Evolutionary conservation across 495 filamentous ascomycete species (phyloP).

Genomic region (Neurospora tetraspora): DNA sequence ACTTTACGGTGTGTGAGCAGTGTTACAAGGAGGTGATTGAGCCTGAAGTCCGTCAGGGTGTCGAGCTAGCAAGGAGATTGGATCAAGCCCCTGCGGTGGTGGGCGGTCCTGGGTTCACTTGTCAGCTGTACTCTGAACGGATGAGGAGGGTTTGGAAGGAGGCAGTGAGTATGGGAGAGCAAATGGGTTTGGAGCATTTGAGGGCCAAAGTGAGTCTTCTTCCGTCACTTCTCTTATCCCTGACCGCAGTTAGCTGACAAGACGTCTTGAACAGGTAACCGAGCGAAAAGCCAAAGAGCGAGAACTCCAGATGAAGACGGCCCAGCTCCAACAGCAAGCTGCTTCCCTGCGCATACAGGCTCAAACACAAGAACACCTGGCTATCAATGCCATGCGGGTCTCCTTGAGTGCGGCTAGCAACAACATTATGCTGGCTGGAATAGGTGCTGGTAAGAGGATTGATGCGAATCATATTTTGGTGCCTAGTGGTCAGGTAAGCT

Average conservation of each 20-base stretch:
- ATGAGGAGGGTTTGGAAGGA: conserved; percentile 8
- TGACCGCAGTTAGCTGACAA: no score
- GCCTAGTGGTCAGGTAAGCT: conserved; percentile 3
- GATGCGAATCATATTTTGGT: neutral
- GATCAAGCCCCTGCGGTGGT: no score
- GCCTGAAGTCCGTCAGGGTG: no score
- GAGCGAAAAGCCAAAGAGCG: conserved; percentile 4
- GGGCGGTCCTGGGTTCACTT: no score
- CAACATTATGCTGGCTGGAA: conserved; percentile 5
- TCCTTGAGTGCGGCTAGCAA: neutral
- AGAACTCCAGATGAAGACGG: conserved; percentile 2
- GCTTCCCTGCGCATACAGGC: neutral
- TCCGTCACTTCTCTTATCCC: neutral
- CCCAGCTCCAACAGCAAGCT: conserved; percentile 1
- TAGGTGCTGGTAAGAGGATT: conserved; percentile 2
- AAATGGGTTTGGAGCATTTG: conserved; percentile 1
- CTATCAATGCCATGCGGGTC: neutral
- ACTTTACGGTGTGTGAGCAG: no score
- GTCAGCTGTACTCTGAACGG: conserved; percentile 6
- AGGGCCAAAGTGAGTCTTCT: neutral
- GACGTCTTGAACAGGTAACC: no score
- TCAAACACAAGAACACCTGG: conserved; percentile 3
- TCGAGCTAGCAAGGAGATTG: no score
- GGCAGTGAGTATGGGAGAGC: conserved; percentile 1
- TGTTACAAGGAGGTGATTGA: no score